A percentile compares a stretch with the other conserved stretches of the same genome.
These are phyloP conservation scores for Acarospora socialis DNA, from an alignment of 2,329 filamentous ascomycete species.

Conservation along the genomic window DNA sequence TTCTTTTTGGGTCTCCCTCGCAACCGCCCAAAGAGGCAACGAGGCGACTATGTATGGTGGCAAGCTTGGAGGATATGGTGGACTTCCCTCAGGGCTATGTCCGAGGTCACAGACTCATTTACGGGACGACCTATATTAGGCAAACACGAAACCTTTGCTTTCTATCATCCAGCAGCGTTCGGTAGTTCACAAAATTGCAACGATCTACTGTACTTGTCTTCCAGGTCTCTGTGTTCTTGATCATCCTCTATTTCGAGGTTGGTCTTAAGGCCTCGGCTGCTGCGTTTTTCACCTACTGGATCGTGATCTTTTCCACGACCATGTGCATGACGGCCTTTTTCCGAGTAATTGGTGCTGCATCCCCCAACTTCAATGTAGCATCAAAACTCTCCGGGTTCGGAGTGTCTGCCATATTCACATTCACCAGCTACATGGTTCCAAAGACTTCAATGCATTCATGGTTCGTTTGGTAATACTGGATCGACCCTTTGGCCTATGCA, in stretches of 20 bases:
- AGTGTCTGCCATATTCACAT: conserved; percentile 41
- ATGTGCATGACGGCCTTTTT: conserved; percentile 43
- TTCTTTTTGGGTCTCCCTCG: too few relatives aligned
- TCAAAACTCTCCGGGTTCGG: conserved; percentile 36
- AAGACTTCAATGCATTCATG: conserved; percentile 49
- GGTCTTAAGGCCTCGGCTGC: conserved; percentile 41
- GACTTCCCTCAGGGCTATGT: too few relatives aligned
- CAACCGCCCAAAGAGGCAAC: too few relatives aligned
- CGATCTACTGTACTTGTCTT: conserved; percentile 42
- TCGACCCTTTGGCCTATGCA: conserved; percentile 53
- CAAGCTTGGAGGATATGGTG: too few relatives aligned
- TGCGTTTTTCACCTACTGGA: conserved; percentile 47
- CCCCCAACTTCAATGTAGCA: conserved; percentile 35
- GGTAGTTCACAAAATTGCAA: conserved; percentile 44
- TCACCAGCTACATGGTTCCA: conserved; percentile 50
- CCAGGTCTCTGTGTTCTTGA: conserved; percentile 43
- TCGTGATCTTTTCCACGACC: conserved; percentile 40
- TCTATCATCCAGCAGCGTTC: conserved; percentile 49
- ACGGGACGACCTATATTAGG: conserved; percentile 49
- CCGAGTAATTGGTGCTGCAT: conserved; percentile 34
- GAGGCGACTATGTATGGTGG: too few relatives aligned
- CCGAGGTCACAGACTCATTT: conserved; percentile 48
- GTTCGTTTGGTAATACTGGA: conserved; percentile 51
- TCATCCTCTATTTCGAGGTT: conserved; percentile 50
- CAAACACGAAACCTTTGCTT: conserved; percentile 57